Evolutionary conservation across 2,329 filamentous ascomycete species (phyloP), one percentile per base, ranked within the genome.

Genomic region (Rutstroemia sp.): DNA sequence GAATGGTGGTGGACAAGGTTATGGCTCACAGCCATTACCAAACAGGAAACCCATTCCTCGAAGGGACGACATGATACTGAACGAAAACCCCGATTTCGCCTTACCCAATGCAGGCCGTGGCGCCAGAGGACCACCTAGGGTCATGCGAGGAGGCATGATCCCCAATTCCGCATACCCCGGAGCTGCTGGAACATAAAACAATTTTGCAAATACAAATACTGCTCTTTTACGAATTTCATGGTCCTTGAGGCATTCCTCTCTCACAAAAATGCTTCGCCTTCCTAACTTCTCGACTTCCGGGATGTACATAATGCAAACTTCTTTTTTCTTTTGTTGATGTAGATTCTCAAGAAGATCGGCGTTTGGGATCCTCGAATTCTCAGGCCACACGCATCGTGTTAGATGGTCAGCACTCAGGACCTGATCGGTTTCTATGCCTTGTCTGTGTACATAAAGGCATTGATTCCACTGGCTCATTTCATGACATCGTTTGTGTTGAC

Each of bases 31-130:
- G 19, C 71, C 74, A 39, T 62, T 65, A 59, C 62, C 63, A 50
- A 62, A 59, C 21, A 60, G 67, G 49, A 60, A 62, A 44, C 61
- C 63, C 6, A 49, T 58, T 12, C 52, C 57, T n/a, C 75, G 82
- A 65, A 80, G 81, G 59, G 83, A 86, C 63, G 89, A 95, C 63
- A 78, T 91, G 50, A 74, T 95, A 41, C 76, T 95, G 58, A 84
- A 85, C 65, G 83, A 78, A 46, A 96, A 95, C 67, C 91, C 92
- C 0, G 91, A 96, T 70, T 96, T 96, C 72, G 80, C 87, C 62
- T 71, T 96, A 27, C 86, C 85, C 1, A 73, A 34, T 34, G 30
- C 72, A 21, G 60, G 59, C 5, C 56, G 66, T 48, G 63, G 63
- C 25, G 62, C 61, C 10, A 56, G 65, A 54, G 61, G 62, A 18